A percentile compares a stretch with the other conserved stretches of the same genome.
These are phyloP conservation scores for Edaphochlamys debaryana DNA, from an alignment of 139 green algal species.

Conservation along the genomic window DNA sequence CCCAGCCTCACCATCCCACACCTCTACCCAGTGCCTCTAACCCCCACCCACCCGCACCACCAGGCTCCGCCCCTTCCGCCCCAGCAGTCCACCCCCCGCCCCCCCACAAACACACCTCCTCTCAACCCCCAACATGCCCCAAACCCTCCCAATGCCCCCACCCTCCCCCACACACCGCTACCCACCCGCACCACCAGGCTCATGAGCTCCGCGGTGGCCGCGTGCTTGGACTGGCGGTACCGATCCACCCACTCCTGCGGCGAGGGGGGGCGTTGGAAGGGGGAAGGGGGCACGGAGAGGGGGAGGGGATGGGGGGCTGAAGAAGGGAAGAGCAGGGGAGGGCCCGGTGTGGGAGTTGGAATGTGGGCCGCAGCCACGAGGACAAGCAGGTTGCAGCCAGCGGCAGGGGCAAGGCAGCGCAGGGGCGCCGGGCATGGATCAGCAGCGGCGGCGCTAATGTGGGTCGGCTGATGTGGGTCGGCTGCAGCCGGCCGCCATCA, in stretches of 20 bases:
- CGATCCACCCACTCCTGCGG: constrained; percentile 72
- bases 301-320: background rate
- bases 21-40: no score
- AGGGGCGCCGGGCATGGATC: no score
- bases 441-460: no score
- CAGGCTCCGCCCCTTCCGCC: no score
- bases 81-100: no score
- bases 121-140: no score
- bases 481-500: no score
- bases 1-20: no score
- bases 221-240: constrained; percentile 51
- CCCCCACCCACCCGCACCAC: no score
- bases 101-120: no score
- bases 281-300: background rate
- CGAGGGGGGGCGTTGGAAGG: background rate
- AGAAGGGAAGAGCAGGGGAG: background rate
- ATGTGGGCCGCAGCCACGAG: background rate
- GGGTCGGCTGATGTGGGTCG: no score
- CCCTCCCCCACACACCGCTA: background rate
- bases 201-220: constrained; percentile 71
- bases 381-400: background rate
- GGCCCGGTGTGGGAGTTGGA: no score
- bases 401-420: background rate
- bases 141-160: background rate
- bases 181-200: constrained; percentile 72